Conservation (phyloP, 371 early-diverging fungal species). For the Haplosporangium sp. region DNA sequence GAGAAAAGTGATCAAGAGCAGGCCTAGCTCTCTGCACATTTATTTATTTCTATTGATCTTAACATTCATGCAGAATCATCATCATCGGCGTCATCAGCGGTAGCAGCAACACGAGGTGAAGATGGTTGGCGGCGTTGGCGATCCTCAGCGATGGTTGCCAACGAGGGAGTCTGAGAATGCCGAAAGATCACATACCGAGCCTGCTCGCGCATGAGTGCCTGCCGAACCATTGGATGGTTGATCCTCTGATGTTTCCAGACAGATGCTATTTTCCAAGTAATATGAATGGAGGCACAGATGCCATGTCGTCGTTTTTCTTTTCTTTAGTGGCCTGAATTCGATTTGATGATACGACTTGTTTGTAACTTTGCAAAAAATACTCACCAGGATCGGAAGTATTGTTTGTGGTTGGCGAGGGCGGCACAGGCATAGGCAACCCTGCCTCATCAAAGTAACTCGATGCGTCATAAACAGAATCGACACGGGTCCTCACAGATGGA, state of each 20-base stretch:
- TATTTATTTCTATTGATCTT: no score
- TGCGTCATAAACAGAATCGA: slow-evolving; percentile 36
- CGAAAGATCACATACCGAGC: slow-evolving; percentile 45
- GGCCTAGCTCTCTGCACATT: no score
- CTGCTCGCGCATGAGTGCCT: slow-evolving; percentile 38
- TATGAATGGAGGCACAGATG: not conserved
- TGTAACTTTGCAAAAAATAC: not conserved
- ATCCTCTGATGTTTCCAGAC: slow-evolving; percentile 42
- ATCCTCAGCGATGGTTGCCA: slow-evolving; percentile 40
- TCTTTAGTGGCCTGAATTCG: no score
- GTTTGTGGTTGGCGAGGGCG: slow-evolving; percentile 3
- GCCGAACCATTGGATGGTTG: slow-evolving; percentile 38
- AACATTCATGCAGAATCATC: no score
- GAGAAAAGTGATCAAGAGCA: no score
- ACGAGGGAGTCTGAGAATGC: slow-evolving; percentile 44
- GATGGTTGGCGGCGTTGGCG: no score
- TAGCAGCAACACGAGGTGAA: no score
- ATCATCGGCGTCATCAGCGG: no score
- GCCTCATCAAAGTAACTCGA: slow-evolving; percentile 45
- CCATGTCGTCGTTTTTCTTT: not conserved
- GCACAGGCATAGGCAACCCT: slow-evolving; percentile 29
- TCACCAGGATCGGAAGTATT: slow-evolving; percentile 7
- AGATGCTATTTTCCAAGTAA: slow-evolving; percentile 10
- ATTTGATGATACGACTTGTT: not conserved
- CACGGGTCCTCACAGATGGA: slow-evolving; percentile 24